Evolutionary conservation across 345 rosid species (phyloP).

Genomic region (Ceriops tagal): DNA sequence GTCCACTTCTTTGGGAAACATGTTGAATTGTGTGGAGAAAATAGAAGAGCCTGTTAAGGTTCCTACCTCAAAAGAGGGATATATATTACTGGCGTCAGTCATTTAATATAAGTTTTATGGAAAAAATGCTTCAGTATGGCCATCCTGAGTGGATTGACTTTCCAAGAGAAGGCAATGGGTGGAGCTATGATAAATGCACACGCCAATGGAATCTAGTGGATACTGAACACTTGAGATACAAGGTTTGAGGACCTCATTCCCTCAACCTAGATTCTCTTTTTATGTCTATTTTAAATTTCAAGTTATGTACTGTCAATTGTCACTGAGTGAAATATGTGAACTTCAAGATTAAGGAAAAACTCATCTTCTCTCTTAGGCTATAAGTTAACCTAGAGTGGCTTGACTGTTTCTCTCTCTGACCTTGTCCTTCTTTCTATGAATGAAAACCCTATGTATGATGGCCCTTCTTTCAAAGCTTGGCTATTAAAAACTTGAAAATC

Average conservation of each 20-base stretch:
- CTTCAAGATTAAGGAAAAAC: no score
- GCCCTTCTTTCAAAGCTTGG: neutral
- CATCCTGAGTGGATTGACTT: conserved; percentile 90
- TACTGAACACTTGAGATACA: conserved; percentile 60
- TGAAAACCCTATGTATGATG: neutral
- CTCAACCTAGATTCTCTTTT: conserved; percentile 10
- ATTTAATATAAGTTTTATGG: conserved; percentile 13
- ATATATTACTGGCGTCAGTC: neutral
- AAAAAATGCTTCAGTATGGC: conserved; percentile 51
- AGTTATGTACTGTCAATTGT: neutral
- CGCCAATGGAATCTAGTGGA: conserved; percentile 67
- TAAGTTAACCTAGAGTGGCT: neutral
- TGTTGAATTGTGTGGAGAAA: no score
- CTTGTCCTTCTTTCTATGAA: neutral
- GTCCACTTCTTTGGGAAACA: no score
- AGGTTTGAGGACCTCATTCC: conserved; percentile 37
- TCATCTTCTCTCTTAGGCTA: neutral
- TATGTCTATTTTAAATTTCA: neutral
- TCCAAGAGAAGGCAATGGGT: conserved; percentile 80
- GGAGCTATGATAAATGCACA: conserved; percentile 79
- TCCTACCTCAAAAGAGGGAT: neutral
- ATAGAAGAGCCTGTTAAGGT: no score
- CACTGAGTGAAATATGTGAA: no score
- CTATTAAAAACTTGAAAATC: no score
- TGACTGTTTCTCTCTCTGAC: neutral